Evolutionary conservation across 306 rosid genomes (phyloP).

Genomic region (Astragalus glycyphyllos): DNA sequence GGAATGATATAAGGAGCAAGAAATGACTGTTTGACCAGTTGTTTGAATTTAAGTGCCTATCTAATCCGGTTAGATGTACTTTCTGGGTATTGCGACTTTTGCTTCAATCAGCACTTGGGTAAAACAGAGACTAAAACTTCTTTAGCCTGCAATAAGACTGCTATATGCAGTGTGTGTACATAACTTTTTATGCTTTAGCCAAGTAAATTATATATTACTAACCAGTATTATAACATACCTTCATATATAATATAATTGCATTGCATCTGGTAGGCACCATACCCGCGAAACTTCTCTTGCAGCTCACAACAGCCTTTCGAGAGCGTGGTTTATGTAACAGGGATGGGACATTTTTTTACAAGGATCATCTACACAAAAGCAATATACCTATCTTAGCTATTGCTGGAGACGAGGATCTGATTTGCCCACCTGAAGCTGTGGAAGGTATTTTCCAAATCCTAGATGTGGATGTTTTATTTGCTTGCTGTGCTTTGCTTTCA

Average conservation of each 20-base stretch:
- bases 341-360: slow-evolving; percentile 65
- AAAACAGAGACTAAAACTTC: slow-evolving; percentile 12
- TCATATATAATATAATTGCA: slow-evolving; percentile 33
- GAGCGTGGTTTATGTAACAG: slow-evolving; percentile 84
- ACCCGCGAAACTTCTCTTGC: slow-evolving; percentile 90
- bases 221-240: slow-evolving; percentile 28
- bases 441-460: slow-evolving; percentile 63
- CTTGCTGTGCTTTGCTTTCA: slow-evolving; percentile 16
- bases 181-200: slow-evolving; percentile 28
- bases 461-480: slow-evolving; percentile 26
- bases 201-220: slow-evolving; percentile 33
- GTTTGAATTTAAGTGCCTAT: slow-evolving; percentile 16
- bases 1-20: slow-evolving; percentile 19
- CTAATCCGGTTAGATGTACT: slow-evolving; percentile 24
- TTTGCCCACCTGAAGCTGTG: slow-evolving; percentile 99
- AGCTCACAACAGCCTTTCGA: slow-evolving; percentile 92
- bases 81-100: slow-evolving; percentile 27
- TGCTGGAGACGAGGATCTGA: slow-evolving; percentile 93
- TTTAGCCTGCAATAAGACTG: slow-evolving; percentile 5
- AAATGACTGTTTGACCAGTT: slow-evolving; percentile 12
- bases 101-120: slow-evolving; percentile 28
- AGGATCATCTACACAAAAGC: slow-evolving; percentile 80
- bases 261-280: slow-evolving; percentile 73
- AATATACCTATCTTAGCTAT: slow-evolving; percentile 79
- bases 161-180: slow-evolving; percentile 4